phyloP scores from a whole-genome alignment of 768 basidiomycete species.

The Auricularia sp. region DNA sequence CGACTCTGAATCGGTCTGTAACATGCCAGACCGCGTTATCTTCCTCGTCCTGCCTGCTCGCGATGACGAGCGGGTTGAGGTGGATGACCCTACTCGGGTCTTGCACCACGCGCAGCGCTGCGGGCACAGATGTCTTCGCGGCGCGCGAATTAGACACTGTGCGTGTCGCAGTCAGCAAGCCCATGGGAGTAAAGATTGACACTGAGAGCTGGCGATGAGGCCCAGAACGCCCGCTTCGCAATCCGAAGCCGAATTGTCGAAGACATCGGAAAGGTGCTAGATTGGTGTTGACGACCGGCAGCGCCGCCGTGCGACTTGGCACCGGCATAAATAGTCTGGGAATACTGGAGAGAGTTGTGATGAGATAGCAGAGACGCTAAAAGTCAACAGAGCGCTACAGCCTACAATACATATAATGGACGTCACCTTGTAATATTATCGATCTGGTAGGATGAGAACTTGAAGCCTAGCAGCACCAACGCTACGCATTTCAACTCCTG shows the following conservation, averaged over 20 bases:
- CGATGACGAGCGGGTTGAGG: not conserved
- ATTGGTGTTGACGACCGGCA: no score
- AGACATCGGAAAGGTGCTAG: no score
- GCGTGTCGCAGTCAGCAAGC: not conserved
- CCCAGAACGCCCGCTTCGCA: no score
- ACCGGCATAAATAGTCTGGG: no score
- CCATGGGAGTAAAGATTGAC: no score
- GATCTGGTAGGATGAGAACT: conserved; percentile 83
- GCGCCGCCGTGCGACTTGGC: no score
- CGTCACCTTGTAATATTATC: conserved; percentile 77
- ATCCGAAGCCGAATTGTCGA: not conserved
- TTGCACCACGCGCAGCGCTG: not conserved
- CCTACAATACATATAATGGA: conserved; percentile 31
- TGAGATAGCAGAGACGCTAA: no score
- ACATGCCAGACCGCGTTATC: not conserved
- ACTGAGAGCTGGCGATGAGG: no score
- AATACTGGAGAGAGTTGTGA: no score
- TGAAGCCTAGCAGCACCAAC: conserved; percentile 79
- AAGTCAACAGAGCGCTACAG: no score
- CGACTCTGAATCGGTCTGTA: not conserved
- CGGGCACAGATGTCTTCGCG: not conserved
- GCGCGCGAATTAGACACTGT: not conserved
- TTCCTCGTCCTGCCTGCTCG: not conserved
- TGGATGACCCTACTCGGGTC: not conserved
- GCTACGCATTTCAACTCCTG: conserved; percentile 89